Conservation (phyloP, 2,329 filamentous ascomycete species). For the Penicillium sp. region DNA sequence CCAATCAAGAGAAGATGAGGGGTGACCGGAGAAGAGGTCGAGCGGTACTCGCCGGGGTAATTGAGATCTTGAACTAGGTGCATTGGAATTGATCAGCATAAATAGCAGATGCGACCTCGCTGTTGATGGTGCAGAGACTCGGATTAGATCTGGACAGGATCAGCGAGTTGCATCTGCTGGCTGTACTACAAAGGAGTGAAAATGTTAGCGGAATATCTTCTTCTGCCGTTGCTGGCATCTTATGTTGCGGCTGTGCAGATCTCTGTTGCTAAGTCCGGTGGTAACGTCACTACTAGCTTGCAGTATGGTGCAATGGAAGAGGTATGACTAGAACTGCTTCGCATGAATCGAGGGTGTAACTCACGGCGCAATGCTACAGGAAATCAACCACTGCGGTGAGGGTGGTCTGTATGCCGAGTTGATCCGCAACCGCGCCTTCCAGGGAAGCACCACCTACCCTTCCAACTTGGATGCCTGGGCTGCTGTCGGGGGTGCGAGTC, state of each 20-base stretch:
- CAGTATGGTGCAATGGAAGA: conserved; percentile 38
- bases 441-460: conserved; percentile 34
- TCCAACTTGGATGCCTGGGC: conserved; percentile 35
- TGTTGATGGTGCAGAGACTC: neutral
- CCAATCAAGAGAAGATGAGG: neutral
- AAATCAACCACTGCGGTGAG: conserved; percentile 37
- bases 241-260: conserved; percentile 29
- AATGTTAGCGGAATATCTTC: conserved; percentile 26
- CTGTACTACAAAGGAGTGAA: neutral
- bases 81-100: neutral
- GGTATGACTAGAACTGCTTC: conserved; percentile 15
- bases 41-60: neutral
- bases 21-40: neutral
- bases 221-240: conserved; percentile 31
- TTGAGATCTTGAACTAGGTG: neutral
- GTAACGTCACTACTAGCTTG: conserved; percentile 30
- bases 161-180: conserved; percentile 7
- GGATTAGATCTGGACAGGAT: conserved; percentile 12
- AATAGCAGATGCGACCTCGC: conserved; percentile 7
- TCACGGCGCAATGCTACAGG: conserved; percentile 16
- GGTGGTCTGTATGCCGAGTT: conserved; percentile 41
- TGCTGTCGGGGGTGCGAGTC: conserved; percentile 29
- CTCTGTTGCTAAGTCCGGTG: conserved; percentile 33
- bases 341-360: neutral
- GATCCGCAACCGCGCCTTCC: conserved; percentile 40